Conservation (phyloP, 2,329 filamentous ascomycete genomes). For the Cercospora sp. region DNA sequence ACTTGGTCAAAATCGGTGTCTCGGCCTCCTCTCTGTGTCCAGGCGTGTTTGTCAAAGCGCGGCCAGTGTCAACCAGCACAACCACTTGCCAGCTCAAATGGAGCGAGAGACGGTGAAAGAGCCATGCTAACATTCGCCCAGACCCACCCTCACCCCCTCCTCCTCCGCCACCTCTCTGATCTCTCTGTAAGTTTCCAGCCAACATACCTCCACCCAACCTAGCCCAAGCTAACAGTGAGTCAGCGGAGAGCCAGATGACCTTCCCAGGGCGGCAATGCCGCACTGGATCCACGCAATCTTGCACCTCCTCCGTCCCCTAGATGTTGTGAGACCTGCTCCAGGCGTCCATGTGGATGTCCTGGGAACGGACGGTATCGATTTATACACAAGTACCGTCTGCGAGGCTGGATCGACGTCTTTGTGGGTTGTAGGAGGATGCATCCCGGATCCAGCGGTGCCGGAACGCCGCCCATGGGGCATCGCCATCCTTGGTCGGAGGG, state of each 20-base stretch:
- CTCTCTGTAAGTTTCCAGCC: neutral
- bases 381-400: neutral
- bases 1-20: neutral
- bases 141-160: neutral
- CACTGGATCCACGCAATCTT: neutral
- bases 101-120: neutral
- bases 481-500: neutral
- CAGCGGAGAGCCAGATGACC: neutral
- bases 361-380: neutral
- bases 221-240: neutral
- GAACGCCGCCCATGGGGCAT: neutral
- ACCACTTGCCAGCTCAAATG: neutral
- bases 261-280: neutral
- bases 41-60: neutral
- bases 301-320: neutral
- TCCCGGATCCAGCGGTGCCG: neutral
- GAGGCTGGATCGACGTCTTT: neutral
- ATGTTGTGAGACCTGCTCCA: neutral
- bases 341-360: neutral
- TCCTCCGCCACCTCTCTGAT: neutral
- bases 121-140: neutral
- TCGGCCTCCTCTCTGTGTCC: neutral
- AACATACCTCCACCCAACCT: neutral
- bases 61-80: neutral
- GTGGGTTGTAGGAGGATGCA: neutral